Evolutionary conservation across 1,284 basidiomycete species (phyloP), one percentile per base, ranked within the genome.

Genomic region (Malassezia furfur): DNA sequence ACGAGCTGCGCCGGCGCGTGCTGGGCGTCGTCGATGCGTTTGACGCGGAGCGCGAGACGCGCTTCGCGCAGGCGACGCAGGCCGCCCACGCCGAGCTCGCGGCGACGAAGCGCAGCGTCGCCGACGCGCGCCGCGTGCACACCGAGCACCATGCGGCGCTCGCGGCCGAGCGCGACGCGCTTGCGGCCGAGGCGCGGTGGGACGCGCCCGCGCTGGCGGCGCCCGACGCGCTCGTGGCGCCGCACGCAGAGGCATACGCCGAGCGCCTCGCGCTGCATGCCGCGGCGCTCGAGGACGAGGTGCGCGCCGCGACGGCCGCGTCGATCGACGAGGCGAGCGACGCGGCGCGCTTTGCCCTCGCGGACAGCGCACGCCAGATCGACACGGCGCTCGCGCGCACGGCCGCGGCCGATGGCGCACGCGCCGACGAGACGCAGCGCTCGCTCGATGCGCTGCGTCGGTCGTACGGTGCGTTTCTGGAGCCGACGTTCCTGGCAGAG

Each of bases 401-500:
- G 9, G 38, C 38, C 38, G 38, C 17, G 22, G 38, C 14, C 17
- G 10, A 43, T 4, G 40, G 28, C 39, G 39, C 38, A 1, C 49
- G 19, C 15, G 35, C 40, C 12, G 37, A 40, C n/a, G 41, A 28
- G 11, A 25, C 40, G 5, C 5, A 35, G 50, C 19, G 21, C 21
- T 25, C 32, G 21, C 31, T 43, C 17, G 34, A 35, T 14, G 32
- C 8, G 30, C 30, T 53, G 44, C 31, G 37, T 7, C 11, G 17
- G 7, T 17, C 44, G 8, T 39, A 45, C 9, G 39, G 17, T 0
- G 32, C 51, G 7, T 28, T 53, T 52, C 40, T n/a, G 54, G 56
- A 14, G 54, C 50, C 22, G 37, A 56, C 39, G 55, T 65, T 34
- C 55, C 21, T 37, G 15, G 15, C 35, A 12, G 19, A n/a, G 12